A percentile compares a stretch with the other conserved stretches of the same genome.
phyloP scores from a whole-genome alignment of 2,329 filamentous ascomycete species.

The Fusarium sp. region DNA sequence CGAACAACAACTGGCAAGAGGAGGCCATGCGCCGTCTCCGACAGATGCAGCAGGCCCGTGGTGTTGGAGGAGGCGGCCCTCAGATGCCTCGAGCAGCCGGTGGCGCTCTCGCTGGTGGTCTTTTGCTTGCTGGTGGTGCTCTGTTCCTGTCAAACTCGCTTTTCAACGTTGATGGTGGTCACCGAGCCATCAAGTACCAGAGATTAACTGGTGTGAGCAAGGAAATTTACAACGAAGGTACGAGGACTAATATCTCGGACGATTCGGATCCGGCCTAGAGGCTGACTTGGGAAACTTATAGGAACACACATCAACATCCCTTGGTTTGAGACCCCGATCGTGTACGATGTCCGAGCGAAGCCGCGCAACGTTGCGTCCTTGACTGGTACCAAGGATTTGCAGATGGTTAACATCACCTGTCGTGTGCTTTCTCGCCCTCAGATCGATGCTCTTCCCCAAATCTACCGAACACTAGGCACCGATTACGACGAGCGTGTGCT shows the following conservation, averaged over 20 bases:
- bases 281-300: constrained; percentile 51
- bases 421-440: constrained; percentile 95
- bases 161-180: constrained; percentile 94
- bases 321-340: constrained; percentile 96
- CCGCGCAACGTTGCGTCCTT: constrained; percentile 96
- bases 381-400: constrained; percentile 97
- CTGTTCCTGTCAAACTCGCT: constrained; percentile 69
- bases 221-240: constrained; percentile 96
- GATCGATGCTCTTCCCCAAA: constrained; percentile 89
- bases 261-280: constrained; percentile 20
- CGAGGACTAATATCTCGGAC: constrained; percentile 34
- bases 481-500: constrained; percentile 98
- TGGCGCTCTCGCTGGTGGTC: constrained; percentile 55
- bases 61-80: constrained; percentile 57
- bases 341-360: constrained; percentile 98
- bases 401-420: constrained; percentile 99
- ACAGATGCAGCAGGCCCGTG: constrained; percentile 58
- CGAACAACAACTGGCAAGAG: constrained; percentile 58
- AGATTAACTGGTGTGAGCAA: constrained; percentile 91
- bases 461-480: constrained; percentile 93
- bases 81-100: constrained; percentile 55
- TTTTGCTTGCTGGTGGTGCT: constrained; percentile 61
- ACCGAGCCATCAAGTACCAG: constrained; percentile 98
- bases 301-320: constrained; percentile 94
- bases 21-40: constrained; percentile 64